These are phyloP conservation scores for Funneliformis mosseae DNA, from an alignment of 192 early-diverging fungal genomes.

Conservation along the genomic window DNA sequence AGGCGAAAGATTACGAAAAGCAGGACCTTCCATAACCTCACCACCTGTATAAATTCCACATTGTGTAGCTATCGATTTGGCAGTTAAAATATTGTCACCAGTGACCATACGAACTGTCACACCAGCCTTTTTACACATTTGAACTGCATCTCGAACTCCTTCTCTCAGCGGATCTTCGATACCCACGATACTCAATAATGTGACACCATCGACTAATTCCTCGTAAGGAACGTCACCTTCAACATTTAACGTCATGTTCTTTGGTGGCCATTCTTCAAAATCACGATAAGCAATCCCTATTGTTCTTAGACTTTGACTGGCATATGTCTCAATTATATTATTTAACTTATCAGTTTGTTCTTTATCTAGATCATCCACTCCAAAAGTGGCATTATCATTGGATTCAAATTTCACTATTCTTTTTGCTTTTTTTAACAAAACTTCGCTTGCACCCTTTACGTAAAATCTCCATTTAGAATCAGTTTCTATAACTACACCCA, in stretches of 20 bases:
- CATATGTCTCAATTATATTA: constrained; percentile 70
- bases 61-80: constrained; percentile 90
- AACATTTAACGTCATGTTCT: constrained; percentile 38
- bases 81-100: constrained; percentile 94
- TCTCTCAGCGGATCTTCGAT: constrained; percentile 97
- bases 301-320: constrained; percentile 83
- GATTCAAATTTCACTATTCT: constrained; percentile 53
- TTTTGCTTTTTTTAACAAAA: constrained; percentile 70
- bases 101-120: constrained; percentile 99
- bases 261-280: constrained; percentile 65
- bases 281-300: constrained; percentile 87
- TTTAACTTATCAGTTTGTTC: constrained; percentile 44
- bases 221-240: constrained; percentile 59
- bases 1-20: constrained; percentile 80
- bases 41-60: constrained; percentile 93
- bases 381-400: constrained; percentile 25
- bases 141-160: constrained; percentile 91
- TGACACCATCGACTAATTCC: constrained; percentile 60
- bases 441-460: constrained; percentile 94
- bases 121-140: constrained; percentile 86
- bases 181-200: constrained; percentile 87
- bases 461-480: constrained; percentile 67
- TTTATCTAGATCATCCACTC: constrained; percentile 32
- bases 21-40: constrained; percentile 93
- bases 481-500: constrained; percentile 74